phyloP scores from a whole-genome alignment of 2,329 filamentous ascomycete species.

The Ophiostoma perfectum region DNA sequence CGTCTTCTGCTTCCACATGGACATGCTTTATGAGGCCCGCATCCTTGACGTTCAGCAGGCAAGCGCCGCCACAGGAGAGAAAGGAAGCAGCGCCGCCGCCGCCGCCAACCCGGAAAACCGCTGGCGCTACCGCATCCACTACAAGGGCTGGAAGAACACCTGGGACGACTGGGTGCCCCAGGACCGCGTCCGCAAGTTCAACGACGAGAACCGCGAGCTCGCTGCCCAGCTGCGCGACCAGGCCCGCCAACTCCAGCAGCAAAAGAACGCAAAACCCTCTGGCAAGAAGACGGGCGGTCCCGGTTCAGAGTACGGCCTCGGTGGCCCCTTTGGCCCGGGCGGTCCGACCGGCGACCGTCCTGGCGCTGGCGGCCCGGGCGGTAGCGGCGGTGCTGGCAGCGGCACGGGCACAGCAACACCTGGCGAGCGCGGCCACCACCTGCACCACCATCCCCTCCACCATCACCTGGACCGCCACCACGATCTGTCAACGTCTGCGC shows the following conservation, averaged over 20 bases:
- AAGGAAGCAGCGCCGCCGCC: not conserved
- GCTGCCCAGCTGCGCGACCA: conserved; percentile 68
- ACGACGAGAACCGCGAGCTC: conserved; percentile 88
- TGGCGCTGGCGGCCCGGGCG: not conserved
- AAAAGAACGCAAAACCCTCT: conserved; percentile 39
- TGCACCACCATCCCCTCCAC: conserved; percentile 22
- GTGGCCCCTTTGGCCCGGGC: conserved; percentile 35
- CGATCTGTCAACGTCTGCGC: conserved; percentile 54
- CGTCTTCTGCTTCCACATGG: conserved; percentile 94
- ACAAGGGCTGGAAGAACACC: conserved; percentile 99
- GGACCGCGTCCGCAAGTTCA: conserved; percentile 90
- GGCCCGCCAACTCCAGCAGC: conserved; percentile 55
- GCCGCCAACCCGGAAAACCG: conserved; percentile 8
- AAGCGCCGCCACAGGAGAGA: conserved; percentile 47
- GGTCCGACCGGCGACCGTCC: conserved; percentile 34
- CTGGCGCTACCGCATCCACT: conserved; percentile 88
- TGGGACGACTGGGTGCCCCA: conserved; percentile 99
- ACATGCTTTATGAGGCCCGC: conserved; percentile 96
- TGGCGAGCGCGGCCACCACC: conserved; percentile 19
- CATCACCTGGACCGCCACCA: conserved; percentile 36
- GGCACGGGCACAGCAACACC: conserved; percentile 22
- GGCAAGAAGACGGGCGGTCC: conserved; percentile 12
- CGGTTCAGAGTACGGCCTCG: conserved; percentile 31
- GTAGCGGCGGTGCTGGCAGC: conserved; percentile 17
- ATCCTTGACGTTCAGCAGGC: conserved; percentile 71